These are phyloP conservation scores for Spinacia oleracea DNA, from an alignment of 179 eudicot species.

Conservation along the genomic window DNA sequence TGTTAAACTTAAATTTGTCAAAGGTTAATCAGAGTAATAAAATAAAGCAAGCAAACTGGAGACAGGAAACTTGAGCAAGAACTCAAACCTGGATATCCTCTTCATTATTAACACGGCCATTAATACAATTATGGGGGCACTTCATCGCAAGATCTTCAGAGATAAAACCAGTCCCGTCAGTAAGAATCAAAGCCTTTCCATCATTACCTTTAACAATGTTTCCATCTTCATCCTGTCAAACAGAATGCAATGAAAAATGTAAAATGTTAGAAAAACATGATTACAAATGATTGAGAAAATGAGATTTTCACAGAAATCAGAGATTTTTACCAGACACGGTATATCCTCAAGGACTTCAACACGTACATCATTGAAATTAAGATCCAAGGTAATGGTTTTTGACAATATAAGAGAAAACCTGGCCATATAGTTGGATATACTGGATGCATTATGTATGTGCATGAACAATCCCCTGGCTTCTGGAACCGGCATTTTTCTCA, in stretches of 20 bases:
- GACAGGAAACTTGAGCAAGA: not conserved
- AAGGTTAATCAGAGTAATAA: no score
- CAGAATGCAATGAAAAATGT: not conserved
- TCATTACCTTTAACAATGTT: slow-evolving; percentile 37
- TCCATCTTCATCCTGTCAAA: slow-evolving; percentile 55
- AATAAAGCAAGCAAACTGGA: not conserved
- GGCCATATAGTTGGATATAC: slow-evolving; percentile 66
- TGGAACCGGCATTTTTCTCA: slow-evolving; percentile 32
- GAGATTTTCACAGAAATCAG: not conserved
- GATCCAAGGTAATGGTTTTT: slow-evolving; percentile 51
- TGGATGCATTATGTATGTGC: slow-evolving; percentile 66
- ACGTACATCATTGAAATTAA: slow-evolving; percentile 47
- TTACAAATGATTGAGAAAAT: not conserved
- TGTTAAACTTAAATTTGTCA: no score
- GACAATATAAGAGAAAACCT: slow-evolving; percentile 86
- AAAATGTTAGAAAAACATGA: not conserved
- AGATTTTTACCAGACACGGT: slow-evolving; percentile 53
- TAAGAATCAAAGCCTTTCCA: slow-evolving; percentile 56
- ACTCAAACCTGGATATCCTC: slow-evolving; percentile 48
- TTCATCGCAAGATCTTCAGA: slow-evolving; percentile 78
- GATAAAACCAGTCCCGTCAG: slow-evolving; percentile 94
- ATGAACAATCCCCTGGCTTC: slow-evolving; percentile 75
- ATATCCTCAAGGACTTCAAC: slow-evolving; percentile 53
- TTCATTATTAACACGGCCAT: slow-evolving; percentile 35
- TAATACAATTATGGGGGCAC: slow-evolving; percentile 54